Evolutionary conservation across 768 basidiomycete genomes (phyloP).

Genomic region (Tricholoma sp.): DNA sequence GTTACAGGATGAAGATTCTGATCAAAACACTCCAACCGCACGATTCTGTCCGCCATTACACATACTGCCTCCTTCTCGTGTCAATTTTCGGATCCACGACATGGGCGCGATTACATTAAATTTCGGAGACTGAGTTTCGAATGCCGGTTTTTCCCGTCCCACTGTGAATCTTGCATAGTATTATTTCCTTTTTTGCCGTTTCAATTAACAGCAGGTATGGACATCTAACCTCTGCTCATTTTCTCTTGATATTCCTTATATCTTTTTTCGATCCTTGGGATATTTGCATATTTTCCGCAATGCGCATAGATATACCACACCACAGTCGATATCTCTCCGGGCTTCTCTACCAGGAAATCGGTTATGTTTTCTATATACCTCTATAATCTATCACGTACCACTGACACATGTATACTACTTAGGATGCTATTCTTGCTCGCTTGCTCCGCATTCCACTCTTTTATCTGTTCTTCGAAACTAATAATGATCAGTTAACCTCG

Average conservation of each 20-base stretch:
- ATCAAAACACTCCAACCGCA: background rate
- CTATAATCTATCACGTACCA: background rate
- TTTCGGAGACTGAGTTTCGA: conserved; percentile 1
- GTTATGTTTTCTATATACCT: background rate
- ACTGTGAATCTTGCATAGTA: too few relatives aligned
- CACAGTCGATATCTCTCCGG: background rate
- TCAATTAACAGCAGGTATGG: background rate
- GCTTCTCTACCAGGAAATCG: background rate
- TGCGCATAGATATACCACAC: background rate
- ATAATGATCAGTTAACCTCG: too few relatives aligned
- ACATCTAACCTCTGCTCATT: background rate
- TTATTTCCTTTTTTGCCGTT: background rate
- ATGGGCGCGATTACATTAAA: conserved; percentile 8
- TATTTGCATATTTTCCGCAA: background rate
- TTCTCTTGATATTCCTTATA: background rate
- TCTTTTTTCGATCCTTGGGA: too few relatives aligned
- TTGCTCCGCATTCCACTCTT: too few relatives aligned
- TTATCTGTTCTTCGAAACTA: too few relatives aligned
- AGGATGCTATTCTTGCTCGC: background rate
- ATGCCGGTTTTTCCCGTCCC: background rate
- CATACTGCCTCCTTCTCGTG: conserved; percentile 3
- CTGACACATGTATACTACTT: background rate
- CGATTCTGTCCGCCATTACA: background rate
- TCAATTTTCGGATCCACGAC: conserved; percentile 17
- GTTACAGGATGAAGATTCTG: background rate